Percentiles rank a stretch among this genome's conserved stretches.
These are phyloP conservation scores for Diutina neorugosa DNA, from an alignment of 1,139 yeast species.

Conservation along the genomic window DNA sequence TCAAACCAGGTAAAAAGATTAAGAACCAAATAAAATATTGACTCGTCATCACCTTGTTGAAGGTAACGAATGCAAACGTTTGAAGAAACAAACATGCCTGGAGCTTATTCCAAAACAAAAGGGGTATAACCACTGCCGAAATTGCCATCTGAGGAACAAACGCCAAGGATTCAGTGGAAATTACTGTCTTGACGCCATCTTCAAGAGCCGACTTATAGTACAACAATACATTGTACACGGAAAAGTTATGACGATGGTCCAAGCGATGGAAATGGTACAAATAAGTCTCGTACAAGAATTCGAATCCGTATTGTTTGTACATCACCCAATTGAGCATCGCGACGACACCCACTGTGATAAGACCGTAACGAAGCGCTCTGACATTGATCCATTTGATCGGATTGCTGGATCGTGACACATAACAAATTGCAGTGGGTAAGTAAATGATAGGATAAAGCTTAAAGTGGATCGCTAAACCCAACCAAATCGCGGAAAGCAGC, in stretches of 20 bases:
- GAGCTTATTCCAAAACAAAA: slow-evolving; percentile 36
- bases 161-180: slow-evolving; percentile 36
- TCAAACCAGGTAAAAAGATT: slow-evolving; percentile 65
- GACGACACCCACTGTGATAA: slow-evolving; percentile 32
- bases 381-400: slow-evolving; percentile 26
- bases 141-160: slow-evolving; percentile 72
- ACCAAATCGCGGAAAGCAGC: slow-evolving; percentile 42
- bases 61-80: slow-evolving; percentile 81
- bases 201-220: slow-evolving; percentile 46
- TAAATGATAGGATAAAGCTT: slow-evolving; percentile 88
- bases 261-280: slow-evolving; percentile 71
- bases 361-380: slow-evolving; percentile 33
- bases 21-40: slow-evolving; percentile 91
- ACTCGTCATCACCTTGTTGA: slow-evolving; percentile 90
- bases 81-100: slow-evolving; percentile 71
- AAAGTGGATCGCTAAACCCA: slow-evolving; percentile 79
- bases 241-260: slow-evolving; percentile 92
- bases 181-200: background rate
- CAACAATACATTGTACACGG: slow-evolving; percentile 68
- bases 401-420: slow-evolving; percentile 12
- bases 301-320: slow-evolving; percentile 61
- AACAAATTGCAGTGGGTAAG: slow-evolving; percentile 39
- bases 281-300: slow-evolving; percentile 70
- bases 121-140: slow-evolving; percentile 49
- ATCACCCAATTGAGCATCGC: slow-evolving; percentile 36